phyloP scores from a whole-genome alignment of 768 basidiomycete genomes.

The Hygrophorus russula region DNA sequence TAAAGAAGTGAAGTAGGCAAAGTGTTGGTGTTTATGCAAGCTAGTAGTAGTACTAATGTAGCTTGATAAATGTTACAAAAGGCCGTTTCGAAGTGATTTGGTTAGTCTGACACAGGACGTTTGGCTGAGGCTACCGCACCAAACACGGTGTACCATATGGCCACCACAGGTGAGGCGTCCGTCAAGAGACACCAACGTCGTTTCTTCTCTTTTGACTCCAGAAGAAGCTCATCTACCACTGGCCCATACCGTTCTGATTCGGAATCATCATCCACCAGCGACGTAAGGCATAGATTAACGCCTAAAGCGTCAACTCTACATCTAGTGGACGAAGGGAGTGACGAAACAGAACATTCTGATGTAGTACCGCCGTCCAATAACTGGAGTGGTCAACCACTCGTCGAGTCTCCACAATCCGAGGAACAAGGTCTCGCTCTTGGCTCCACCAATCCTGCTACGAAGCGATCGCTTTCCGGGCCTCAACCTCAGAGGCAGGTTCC shows the following conservation, averaged over 20 bases:
- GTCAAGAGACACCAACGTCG: conserved; percentile 10
- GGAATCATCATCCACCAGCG: neutral
- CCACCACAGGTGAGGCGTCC: conserved; percentile 10
- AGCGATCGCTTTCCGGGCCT: conserved; percentile 28
- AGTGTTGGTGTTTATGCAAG: too few species aligned
- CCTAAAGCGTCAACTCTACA: neutral
- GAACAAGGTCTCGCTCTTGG: conserved; percentile 7
- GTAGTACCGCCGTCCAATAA: neutral
- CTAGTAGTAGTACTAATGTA: too few species aligned
- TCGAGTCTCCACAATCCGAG: conserved; percentile 1
- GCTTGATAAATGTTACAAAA: too few species aligned
- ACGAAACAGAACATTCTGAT: neutral
- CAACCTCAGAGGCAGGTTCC: too few species aligned
- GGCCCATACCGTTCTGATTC: conserved; percentile 4
- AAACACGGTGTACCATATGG: too few species aligned
- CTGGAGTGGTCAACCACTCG: neutral
- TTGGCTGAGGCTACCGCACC: too few species aligned
- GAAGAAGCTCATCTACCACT: conserved; percentile 15
- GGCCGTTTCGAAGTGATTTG: too few species aligned
- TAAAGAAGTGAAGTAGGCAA: too few species aligned
- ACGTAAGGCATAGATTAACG: conserved; percentile 2
- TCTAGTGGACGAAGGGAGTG: conserved; percentile 1
- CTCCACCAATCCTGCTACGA: conserved; percentile 5
- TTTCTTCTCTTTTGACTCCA: conserved; percentile 16
- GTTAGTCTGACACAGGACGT: too few species aligned